Conservation (phyloP, 1,284 basidiomycete species). For the Gymnopus androsaceus region DNA sequence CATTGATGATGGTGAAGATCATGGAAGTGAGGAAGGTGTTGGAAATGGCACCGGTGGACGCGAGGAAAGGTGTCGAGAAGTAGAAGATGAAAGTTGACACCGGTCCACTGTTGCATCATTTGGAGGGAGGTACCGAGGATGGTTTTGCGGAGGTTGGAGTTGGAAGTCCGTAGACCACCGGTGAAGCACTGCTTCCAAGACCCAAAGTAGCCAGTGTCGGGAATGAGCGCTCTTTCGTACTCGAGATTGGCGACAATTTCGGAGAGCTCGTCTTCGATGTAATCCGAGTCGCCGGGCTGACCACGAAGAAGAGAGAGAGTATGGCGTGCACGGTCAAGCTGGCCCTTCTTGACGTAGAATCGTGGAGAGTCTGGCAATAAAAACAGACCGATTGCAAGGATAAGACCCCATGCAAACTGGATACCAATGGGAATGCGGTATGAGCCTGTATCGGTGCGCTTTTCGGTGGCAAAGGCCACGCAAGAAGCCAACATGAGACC, state of each 20-base stretch:
- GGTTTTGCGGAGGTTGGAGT: conserved; percentile 14
- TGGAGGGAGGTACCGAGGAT: conserved; percentile 41
- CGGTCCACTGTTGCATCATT: conserved; percentile 70
- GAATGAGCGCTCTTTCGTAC: conserved; percentile 47
- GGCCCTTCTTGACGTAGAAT: conserved; percentile 40
- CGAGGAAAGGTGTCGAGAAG: conserved; percentile 57
- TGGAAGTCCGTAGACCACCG: conserved; percentile 9
- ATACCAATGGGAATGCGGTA: conserved; percentile 25
- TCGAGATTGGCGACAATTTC: conserved; percentile 63
- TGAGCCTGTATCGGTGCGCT: conserved; percentile 17
- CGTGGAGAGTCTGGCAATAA: conserved; percentile 43
- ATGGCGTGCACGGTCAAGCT: conserved; percentile 25
- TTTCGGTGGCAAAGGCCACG: conserved; percentile 18
- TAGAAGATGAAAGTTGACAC: conserved; percentile 80
- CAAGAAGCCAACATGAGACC: conserved; percentile 19
- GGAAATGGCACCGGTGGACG: conserved; percentile 41
- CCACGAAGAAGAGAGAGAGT: conserved; percentile 56
- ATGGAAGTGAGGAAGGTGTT: conserved; percentile 44
- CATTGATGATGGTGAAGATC: conserved; percentile 34
- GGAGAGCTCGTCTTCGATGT: conserved; percentile 50
- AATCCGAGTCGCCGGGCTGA: conserved; percentile 41
- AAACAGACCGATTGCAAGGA: conserved; percentile 46
- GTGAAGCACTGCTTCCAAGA: conserved; percentile 35
- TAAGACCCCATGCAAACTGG: conserved; percentile 46
- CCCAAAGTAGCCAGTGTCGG: conserved; percentile 36